These are phyloP conservation scores for Xanthoconium stramineum DNA, from an alignment of 768 basidiomycete genomes.

Conservation along the genomic window DNA sequence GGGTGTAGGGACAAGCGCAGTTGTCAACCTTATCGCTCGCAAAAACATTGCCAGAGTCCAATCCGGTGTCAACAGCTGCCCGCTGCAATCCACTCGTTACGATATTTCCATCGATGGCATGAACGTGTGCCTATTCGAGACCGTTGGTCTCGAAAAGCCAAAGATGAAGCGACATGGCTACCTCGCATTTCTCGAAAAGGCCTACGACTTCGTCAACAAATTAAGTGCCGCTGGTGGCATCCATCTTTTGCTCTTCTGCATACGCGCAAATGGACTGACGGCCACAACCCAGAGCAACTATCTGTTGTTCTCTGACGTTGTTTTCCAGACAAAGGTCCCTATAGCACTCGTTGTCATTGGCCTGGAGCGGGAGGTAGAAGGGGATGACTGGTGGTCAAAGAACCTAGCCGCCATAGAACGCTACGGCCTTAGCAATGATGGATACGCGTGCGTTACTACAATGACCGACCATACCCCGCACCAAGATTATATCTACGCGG, in stretches of 20 bases:
- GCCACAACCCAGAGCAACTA: constrained; percentile 32
- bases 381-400: not conserved
- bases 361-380: not conserved
- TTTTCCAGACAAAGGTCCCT: constrained; percentile 34
- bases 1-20: constrained; percentile 6
- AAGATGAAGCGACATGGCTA: too few species aligned
- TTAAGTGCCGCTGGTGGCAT: constrained; percentile 5
- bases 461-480: not conserved
- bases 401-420: constrained; percentile 6
- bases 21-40: constrained; percentile 6
- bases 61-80: constrained; percentile 22
- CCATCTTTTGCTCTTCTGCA: constrained; percentile 36
- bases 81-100: constrained; percentile 26
- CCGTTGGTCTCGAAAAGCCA: not conserved
- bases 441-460: constrained; percentile 23
- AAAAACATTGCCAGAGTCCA: not conserved
- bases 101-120: constrained; percentile 6
- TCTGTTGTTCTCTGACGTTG: constrained; percentile 32
- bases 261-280: constrained; percentile 33
- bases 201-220: too few species aligned
- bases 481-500: constrained; percentile 4
- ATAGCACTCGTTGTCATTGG: constrained; percentile 35
- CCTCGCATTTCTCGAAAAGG: too few species aligned
- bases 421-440: constrained; percentile 8
- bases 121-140: not conserved